Percentiles rank a stretch among this genome's conserved stretches.
Conservation (phyloP, 306 rosid genomes). For the Cercis canadensis region DNA sequence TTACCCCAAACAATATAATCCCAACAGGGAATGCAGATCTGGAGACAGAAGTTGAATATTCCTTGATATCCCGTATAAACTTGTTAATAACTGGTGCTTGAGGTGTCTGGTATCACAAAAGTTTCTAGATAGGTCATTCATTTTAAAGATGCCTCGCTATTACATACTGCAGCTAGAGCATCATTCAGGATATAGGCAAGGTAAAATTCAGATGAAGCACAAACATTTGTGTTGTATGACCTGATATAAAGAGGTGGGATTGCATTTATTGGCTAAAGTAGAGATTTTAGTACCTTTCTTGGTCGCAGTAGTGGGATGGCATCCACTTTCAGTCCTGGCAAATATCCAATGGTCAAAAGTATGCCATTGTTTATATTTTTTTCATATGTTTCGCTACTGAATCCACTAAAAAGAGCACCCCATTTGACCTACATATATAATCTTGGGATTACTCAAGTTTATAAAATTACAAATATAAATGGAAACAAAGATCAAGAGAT, state of each 20-base stretch:
- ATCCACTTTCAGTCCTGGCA: conserved; percentile 78
- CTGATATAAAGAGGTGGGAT: too few relatives aligned
- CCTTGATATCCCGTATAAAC: conserved; percentile 48
- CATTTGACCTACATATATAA: conserved; percentile 56
- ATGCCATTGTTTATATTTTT: conserved; percentile 57
- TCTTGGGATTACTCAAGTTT: conserved; percentile 17
- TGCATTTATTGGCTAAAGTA: conserved; percentile 7
- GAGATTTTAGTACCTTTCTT: conserved; percentile 39
- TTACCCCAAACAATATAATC: conserved; percentile 56
- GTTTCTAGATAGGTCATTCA: conserved; percentile 11
- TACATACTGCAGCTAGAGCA: neutral
- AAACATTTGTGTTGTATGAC: neutral
- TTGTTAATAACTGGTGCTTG: conserved; percentile 37
- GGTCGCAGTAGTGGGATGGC: conserved; percentile 56
- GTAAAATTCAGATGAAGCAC: neutral
- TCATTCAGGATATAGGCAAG: neutral
- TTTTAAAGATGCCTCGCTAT: conserved; percentile 9
- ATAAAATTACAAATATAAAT: conserved; percentile 20
- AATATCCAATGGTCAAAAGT: conserved; percentile 65
- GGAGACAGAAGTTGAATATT: conserved; percentile 49
- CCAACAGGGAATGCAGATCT: conserved; percentile 42
- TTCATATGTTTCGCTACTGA: conserved; percentile 32
- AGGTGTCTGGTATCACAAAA: conserved; percentile 38
- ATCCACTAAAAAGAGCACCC: conserved; percentile 49
- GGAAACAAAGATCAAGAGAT: neutral